These are phyloP conservation scores for Xylaria scruposa DNA, from an alignment of 495 filamentous ascomycete genomes.

Conservation along the genomic window DNA sequence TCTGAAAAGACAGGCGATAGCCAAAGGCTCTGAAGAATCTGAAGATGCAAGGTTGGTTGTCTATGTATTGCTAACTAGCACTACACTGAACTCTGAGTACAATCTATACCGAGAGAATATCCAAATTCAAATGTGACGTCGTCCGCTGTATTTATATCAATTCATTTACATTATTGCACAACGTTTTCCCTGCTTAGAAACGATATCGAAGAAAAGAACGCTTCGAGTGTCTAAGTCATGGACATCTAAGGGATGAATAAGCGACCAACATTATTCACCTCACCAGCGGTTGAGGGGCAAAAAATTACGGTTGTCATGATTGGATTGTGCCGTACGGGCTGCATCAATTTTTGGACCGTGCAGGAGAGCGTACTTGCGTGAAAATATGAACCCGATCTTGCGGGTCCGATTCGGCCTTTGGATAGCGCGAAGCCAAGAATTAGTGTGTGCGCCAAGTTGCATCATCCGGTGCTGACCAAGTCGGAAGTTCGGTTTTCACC, in stretches of 20 bases:
- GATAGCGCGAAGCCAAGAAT: background rate
- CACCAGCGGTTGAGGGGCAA: background rate
- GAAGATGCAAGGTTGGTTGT: background rate
- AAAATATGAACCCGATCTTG: constrained; percentile 1
- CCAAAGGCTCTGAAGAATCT: background rate
- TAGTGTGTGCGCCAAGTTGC: background rate
- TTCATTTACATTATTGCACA: background rate
- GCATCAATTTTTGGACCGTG: background rate
- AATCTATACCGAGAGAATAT: background rate
- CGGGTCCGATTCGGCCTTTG: background rate
- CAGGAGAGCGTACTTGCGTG: background rate
- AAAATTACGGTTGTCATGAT: background rate
- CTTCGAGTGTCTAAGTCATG: background rate
- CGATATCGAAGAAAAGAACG: background rate
- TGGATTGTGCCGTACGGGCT: background rate
- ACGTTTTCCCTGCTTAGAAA: background rate
- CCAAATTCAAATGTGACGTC: background rate
- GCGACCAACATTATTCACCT: background rate
- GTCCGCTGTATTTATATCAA: background rate
- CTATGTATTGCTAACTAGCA: background rate
- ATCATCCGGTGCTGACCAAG: background rate
- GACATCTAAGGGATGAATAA: constrained; percentile 12
- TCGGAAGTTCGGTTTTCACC: background rate
- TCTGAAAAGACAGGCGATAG: background rate
- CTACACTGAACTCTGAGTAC: background rate